These are phyloP conservation scores for Dalechampia spathulata DNA, from an alignment of 441 rosid species.

Conservation along the genomic window DNA sequence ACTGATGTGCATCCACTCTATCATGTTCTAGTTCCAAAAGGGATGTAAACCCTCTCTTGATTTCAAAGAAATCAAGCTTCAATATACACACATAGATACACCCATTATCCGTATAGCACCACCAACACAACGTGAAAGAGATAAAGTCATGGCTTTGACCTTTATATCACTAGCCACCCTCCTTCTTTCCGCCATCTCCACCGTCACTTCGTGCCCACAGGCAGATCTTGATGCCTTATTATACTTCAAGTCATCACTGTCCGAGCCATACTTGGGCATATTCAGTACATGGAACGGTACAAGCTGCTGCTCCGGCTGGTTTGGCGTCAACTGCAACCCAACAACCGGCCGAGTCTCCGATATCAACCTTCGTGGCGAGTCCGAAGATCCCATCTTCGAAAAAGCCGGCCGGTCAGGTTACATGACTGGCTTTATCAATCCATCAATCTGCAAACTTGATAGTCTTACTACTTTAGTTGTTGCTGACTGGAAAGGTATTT, in stretches of 20 bases:
- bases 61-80: too few species aligned
- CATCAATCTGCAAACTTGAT: conserved; percentile 60
- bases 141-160: too few species aligned
- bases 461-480: conserved; percentile 46
- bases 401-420: conserved; percentile 58
- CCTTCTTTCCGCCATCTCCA: conserved; percentile 9
- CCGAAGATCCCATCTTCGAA: conserved; percentile 71
- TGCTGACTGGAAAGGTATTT: conserved; percentile 86
- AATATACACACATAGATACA: too few species aligned
- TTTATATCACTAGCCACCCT: conserved; percentile 16
- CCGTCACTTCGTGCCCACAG: conserved; percentile 40
- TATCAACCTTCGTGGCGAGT: conserved; percentile 81
- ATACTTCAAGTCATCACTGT: conserved; percentile 50
- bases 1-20: too few species aligned
- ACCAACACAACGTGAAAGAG: too few species aligned
- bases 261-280: conserved; percentile 66
- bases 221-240: conserved; percentile 54
- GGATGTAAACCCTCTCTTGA: too few species aligned
- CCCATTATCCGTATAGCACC: too few species aligned
- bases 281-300: conserved; percentile 62
- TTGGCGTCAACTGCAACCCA: conserved; percentile 81
- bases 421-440: conserved; percentile 76
- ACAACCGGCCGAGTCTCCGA: conserved; percentile 58
- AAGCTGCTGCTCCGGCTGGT: conserved; percentile 61
- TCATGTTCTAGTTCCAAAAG: too few species aligned